phyloP scores from a whole-genome alignment of 805 yeast genomes.

The Barnettozyma wickerhamii region DNA sequence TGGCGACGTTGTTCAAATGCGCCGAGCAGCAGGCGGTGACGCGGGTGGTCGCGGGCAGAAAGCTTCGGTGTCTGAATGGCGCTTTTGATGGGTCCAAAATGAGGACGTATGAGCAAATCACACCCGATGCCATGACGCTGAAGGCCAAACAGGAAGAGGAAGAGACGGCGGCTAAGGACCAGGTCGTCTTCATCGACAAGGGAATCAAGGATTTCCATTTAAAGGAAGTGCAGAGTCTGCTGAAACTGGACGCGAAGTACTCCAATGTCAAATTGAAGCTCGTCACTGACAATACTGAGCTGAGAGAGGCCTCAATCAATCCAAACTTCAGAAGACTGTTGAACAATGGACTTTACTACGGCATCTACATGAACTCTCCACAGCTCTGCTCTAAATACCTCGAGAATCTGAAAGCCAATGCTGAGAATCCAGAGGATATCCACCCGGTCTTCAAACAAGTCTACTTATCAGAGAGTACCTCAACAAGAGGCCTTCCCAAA shows the following conservation, averaged over 20 bases:
- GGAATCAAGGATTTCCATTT: constrained; percentile 15
- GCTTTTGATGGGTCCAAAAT: background rate
- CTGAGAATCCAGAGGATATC: background rate
- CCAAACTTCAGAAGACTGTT: constrained; percentile 16
- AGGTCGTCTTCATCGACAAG: constrained; percentile 14
- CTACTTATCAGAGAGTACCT: constrained; percentile 1
- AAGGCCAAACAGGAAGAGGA: constrained; percentile 1
- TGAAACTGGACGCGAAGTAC: constrained; percentile 10
- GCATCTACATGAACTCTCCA: constrained; percentile 16
- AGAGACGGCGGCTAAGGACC: background rate
- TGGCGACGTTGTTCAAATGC: background rate
- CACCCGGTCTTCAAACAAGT: background rate
- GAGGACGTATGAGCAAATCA: background rate
- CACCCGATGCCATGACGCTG: background rate
- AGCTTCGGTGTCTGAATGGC: background rate
- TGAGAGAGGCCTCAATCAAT: constrained; percentile 9
- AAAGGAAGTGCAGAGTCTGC: constrained; percentile 13
- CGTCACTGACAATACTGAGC: constrained; percentile 8
- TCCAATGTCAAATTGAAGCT: constrained; percentile 14
- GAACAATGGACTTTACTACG: constrained; percentile 19
- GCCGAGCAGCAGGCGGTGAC: background rate
- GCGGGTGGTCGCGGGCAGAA: background rate
- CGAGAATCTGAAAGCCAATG: background rate
- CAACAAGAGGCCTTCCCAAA: background rate
- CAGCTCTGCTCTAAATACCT: constrained; percentile 5